Conservation (phyloP, 225 moss, liverwort and hornwort genomes). For the Anthoceros angustus region DNA sequence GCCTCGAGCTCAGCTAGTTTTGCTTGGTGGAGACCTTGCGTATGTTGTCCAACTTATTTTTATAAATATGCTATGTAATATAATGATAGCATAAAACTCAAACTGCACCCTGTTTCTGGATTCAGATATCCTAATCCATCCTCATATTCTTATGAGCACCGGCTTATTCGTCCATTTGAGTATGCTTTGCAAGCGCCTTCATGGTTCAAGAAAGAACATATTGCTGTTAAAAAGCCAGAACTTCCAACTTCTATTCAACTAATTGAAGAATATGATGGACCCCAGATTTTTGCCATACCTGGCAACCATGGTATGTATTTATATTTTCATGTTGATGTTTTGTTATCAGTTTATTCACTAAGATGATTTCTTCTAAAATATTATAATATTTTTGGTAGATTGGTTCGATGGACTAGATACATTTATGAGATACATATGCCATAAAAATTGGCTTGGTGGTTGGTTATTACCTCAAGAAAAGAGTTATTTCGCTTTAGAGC, state of each 20-base stretch:
- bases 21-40: conserved; percentile 49
- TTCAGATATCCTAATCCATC: conserved; percentile 47
- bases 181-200: conserved; percentile 41
- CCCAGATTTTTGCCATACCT: conserved; percentile 47
- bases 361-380: background rate
- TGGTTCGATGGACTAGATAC: conserved; percentile 60
- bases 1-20: conserved; percentile 34
- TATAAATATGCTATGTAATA: background rate
- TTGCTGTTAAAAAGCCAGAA: conserved; percentile 31
- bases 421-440: conserved; percentile 44
- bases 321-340: background rate
- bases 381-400: conserved; percentile 17
- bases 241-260: conserved; percentile 22
- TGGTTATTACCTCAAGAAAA: conserved; percentile 44
- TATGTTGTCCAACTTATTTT: conserved; percentile 9
- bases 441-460: conserved; percentile 43
- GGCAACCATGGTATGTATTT: conserved; percentile 31
- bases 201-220: conserved; percentile 39
- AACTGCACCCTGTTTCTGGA: too few relatives aligned
- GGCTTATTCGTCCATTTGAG: conserved; percentile 38
- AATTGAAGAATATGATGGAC: conserved; percentile 29
- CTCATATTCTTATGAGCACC: conserved; percentile 25
- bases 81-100: background rate
- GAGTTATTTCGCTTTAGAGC: conserved; percentile 39
- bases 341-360: background rate